Conservation (phyloP, 306 rosid species). For the Canavalia ensiformis region DNA sequence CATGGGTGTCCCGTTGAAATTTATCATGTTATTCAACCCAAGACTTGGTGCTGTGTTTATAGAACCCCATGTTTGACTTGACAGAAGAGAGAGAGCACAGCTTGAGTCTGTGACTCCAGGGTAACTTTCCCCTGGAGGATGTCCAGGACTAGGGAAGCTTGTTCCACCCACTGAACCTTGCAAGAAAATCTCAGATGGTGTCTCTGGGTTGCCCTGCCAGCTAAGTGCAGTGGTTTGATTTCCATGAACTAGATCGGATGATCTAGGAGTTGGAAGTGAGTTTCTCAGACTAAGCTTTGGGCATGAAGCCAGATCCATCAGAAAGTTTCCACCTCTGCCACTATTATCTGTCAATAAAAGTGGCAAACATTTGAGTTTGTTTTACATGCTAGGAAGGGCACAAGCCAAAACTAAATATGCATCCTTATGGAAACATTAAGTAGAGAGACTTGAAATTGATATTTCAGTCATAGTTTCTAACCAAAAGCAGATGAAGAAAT, state of each 20-base stretch:
- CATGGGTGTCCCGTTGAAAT: conserved; percentile 67
- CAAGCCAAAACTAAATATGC: conserved; percentile 3
- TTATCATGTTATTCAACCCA: conserved; percentile 63
- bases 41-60: conserved; percentile 68
- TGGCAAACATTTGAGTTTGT: conserved; percentile 27
- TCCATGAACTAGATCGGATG: conserved; percentile 61
- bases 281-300: conserved; percentile 69
- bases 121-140: conserved; percentile 76
- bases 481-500: conserved; percentile 69
- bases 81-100: conserved; percentile 99
- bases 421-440: not conserved
- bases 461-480: conserved; percentile 53
- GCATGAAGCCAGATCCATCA: conserved; percentile 78
- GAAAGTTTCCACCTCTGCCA: conserved; percentile 70
- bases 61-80: conserved; percentile 90
- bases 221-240: conserved; percentile 55
- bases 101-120: conserved; percentile 75
- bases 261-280: conserved; percentile 56
- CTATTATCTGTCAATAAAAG: conserved; percentile 61
- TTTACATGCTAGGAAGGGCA: conserved; percentile 10
- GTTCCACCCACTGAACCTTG: conserved; percentile 73
- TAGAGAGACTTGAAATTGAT: conserved; percentile 20
- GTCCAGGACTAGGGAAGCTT: conserved; percentile 60
- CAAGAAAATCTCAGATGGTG: conserved; percentile 62
- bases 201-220: conserved; percentile 73